Conservation (phyloP, 176 grass and related monocot species). For the Avena eriantha region DNA sequence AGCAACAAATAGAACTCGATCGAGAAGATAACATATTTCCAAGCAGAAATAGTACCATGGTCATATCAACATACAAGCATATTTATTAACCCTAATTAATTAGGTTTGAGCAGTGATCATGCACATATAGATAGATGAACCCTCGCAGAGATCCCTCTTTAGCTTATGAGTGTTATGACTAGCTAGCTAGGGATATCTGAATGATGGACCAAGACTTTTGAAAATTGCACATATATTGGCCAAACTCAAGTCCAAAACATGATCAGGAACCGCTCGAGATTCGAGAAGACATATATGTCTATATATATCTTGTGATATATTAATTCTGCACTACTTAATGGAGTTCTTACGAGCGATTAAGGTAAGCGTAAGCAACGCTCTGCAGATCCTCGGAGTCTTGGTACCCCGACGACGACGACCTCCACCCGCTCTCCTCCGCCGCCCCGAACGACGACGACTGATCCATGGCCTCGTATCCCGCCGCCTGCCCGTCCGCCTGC, state of each 20-base stretch:
- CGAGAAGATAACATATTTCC: slow-evolving; percentile 28
- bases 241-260: slow-evolving; percentile 55
- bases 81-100: slow-evolving; percentile 32
- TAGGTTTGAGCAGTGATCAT: slow-evolving; percentile 50
- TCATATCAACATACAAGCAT: not conserved
- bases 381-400: slow-evolving; percentile 83
- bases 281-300: slow-evolving; percentile 45
- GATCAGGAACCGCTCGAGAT: slow-evolving; percentile 36
- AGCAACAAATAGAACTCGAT: slow-evolving; percentile 1
- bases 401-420: slow-evolving; percentile 58
- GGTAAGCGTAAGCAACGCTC: slow-evolving; percentile 74
- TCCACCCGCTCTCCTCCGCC: slow-evolving; percentile 57
- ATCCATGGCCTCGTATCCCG: not conserved
- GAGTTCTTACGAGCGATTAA: slow-evolving; percentile 69
- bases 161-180: slow-evolving; percentile 38
- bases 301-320: slow-evolving; percentile 53
- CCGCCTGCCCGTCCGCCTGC: slow-evolving; percentile 11
- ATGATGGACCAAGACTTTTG: not conserved
- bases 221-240: slow-evolving; percentile 42
- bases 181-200: not conserved
- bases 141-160: slow-evolving; percentile 18
- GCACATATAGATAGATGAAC: slow-evolving; percentile 27
- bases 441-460: slow-evolving; percentile 29
- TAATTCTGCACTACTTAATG: slow-evolving; percentile 47
- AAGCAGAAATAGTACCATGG: slow-evolving; percentile 12